These are phyloP conservation scores for Spathaspora girioi DNA, from an alignment of 805 yeast genomes.

Conservation along the genomic window DNA sequence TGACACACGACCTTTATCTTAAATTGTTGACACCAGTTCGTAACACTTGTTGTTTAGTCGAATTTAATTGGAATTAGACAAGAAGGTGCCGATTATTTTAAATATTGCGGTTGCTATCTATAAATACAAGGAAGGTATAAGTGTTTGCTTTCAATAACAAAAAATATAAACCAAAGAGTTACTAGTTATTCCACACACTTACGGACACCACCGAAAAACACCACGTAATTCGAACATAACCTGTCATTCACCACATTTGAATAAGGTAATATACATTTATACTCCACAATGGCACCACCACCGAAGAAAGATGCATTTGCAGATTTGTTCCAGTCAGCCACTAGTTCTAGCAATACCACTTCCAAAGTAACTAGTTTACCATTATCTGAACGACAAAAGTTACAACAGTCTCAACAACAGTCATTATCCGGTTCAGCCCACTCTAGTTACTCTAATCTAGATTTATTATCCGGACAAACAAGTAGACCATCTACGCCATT, in stretches of 20 bases:
- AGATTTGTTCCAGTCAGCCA: slow-evolving; percentile 35
- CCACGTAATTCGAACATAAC: not conserved
- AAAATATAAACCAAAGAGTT: not conserved
- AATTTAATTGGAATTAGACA: not conserved
- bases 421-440: slow-evolving; percentile 31
- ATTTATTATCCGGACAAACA: slow-evolving; percentile 19
- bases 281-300: slow-evolving; percentile 29
- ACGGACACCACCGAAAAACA: not conserved
- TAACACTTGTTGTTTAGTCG: not conserved
- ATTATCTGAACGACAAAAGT: slow-evolving; percentile 26
- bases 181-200: not conserved
- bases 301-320: slow-evolving; percentile 46
- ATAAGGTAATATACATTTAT: not conserved
- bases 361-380: slow-evolving; percentile 9
- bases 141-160: not conserved
- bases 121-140: not conserved
- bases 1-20: not conserved
- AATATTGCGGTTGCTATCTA: no score
- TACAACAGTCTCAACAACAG: slow-evolving; percentile 5
- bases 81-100: not conserved
- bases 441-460: slow-evolving; percentile 32
- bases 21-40: no score
- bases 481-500: slow-evolving; percentile 1
- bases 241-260: not conserved
- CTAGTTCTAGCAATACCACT: slow-evolving; percentile 10